These are phyloP conservation scores for Lenwebbia sp. DNA, from an alignment of 345 rosid species.

Conservation along the genomic window DNA sequence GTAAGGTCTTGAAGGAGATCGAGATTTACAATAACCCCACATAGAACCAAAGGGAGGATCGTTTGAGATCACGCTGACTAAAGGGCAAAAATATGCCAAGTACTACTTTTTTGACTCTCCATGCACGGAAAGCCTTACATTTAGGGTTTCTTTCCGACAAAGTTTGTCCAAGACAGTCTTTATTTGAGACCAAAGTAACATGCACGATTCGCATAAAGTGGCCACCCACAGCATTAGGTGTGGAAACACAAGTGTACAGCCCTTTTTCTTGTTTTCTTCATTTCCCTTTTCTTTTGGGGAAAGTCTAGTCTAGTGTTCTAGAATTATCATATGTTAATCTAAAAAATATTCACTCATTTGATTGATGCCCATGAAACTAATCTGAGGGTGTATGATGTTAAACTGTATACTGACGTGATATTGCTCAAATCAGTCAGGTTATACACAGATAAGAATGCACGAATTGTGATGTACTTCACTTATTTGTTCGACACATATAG, in stretches of 20 bases:
- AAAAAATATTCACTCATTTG: background rate
- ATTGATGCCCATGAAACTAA: too few relatives aligned
- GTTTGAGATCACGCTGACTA: background rate
- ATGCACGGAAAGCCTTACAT: background rate
- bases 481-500: too few relatives aligned
- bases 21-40: background rate
- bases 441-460: too few relatives aligned
- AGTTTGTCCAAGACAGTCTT: background rate
- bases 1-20: background rate
- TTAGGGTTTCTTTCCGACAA: background rate
- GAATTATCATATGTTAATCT: background rate
- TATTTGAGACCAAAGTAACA: background rate
- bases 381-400: too few relatives aligned
- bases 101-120: background rate
- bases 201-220: background rate
- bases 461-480: too few relatives aligned
- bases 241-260: background rate
- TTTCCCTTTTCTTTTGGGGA: background rate
- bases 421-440: too few relatives aligned
- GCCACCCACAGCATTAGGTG: background rate
- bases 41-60: conserved; percentile 1
- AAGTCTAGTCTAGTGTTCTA: background rate
- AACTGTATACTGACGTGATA: too few relatives aligned
- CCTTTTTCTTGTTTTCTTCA: background rate
- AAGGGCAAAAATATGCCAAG: conserved; percentile 1